Conservation (phyloP, 1,284 basidiomycete species). For the Cutaneotrichosporon cavernicola region DNA sequence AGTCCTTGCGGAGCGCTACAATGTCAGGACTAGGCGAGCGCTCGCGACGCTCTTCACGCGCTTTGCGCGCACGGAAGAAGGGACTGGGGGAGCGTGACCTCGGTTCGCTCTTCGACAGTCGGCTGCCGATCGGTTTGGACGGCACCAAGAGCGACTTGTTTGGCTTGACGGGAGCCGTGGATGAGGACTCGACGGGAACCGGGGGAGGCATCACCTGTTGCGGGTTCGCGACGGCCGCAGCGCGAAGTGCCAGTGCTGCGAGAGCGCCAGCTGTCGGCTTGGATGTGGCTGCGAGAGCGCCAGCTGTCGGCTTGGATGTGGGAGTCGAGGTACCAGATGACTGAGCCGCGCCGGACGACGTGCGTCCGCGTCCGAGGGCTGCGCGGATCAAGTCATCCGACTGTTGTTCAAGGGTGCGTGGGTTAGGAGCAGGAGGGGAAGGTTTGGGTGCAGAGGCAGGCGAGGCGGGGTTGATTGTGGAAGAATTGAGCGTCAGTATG, state of each 20-base stretch:
- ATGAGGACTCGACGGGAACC: not conserved
- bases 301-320: not conserved
- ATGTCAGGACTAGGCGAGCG: slow-evolving; percentile 70
- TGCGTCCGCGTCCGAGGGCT: slow-evolving; percentile 17
- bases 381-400: slow-evolving; percentile 23
- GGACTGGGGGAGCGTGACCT: slow-evolving; percentile 43
- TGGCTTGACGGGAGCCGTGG: not conserved
- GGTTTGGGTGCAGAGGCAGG: not conserved
- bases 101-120: slow-evolving; percentile 5
- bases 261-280: slow-evolving; percentile 37
- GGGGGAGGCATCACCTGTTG: not conserved
- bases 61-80: slow-evolving; percentile 49
- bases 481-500: slow-evolving; percentile 24
- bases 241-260: slow-evolving; percentile 41
- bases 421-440: not conserved
- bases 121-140: slow-evolving; percentile 6
- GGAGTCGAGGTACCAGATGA: not conserved
- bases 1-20: slow-evolving; percentile 63
- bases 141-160: slow-evolving; percentile 7
- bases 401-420: slow-evolving; percentile 15
- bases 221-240: slow-evolving; percentile 33
- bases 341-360: not conserved
- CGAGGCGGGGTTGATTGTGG: not conserved
- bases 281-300: slow-evolving; percentile 35
- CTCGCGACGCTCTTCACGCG: slow-evolving; percentile 42